Percentiles rank a stretch among this genome's conserved stretches.
Evolutionary conservation across 441 rosid genomes (phyloP).

Genomic region (Pelargonium australe): DNA sequence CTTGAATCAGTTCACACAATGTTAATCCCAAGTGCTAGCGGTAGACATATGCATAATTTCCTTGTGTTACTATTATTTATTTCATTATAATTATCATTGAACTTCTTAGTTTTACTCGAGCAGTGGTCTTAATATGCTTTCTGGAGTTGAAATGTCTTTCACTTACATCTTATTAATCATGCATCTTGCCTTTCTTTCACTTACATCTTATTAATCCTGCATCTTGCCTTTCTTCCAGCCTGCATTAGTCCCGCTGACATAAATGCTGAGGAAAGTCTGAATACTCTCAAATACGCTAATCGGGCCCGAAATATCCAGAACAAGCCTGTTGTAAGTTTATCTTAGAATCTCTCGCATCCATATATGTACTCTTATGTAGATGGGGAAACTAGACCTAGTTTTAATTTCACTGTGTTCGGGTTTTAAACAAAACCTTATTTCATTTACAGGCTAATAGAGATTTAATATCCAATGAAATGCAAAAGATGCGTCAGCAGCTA

Average conservation of each 20-base stretch:
- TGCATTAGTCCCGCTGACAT: conserved; percentile 64
- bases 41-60: too few species aligned
- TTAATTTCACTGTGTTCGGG: background rate
- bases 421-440: conserved; percentile 10
- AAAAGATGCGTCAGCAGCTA: conserved; percentile 59
- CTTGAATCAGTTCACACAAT: too few species aligned
- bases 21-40: too few species aligned
- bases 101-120: too few species aligned
- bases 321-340: conserved; percentile 53
- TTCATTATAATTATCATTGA: too few species aligned
- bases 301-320: conserved; percentile 72
- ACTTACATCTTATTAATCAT: background rate
- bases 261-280: conserved; percentile 62
- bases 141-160: conserved; percentile 2
- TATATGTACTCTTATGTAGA: conserved; percentile 9
- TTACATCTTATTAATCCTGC: background rate
- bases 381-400: conserved; percentile 8
- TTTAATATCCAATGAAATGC: conserved; percentile 53
- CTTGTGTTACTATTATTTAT: too few species aligned
- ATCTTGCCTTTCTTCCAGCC: conserved; percentile 25
- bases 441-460: conserved; percentile 55
- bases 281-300: conserved; percentile 59
- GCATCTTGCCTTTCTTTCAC: background rate
- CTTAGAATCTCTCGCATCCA: too few species aligned
- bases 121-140: too few species aligned